These are phyloP conservation scores for Liriodendron chinense DNA, from an alignment of 164 flowering plant species.

Conservation along the genomic window DNA sequence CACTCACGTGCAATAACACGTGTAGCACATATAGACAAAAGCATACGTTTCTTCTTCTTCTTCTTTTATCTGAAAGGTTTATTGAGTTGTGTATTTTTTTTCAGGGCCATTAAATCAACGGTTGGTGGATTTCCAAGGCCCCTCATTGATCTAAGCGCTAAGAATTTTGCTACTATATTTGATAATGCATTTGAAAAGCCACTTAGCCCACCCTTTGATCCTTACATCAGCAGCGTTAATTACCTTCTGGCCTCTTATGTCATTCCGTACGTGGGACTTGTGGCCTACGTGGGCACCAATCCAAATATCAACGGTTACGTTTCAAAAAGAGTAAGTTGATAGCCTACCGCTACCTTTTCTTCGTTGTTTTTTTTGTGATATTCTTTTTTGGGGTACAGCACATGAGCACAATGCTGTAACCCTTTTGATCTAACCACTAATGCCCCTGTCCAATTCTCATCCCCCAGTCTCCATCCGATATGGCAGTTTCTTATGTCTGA, in stretches of 20 bases:
- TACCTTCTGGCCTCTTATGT: slow-evolving; percentile 51
- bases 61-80: background rate
- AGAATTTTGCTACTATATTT: slow-evolving; percentile 34
- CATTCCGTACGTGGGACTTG: slow-evolving; percentile 69
- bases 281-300: slow-evolving; percentile 62
- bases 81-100: background rate
- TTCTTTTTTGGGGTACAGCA: too few species aligned
- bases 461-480: background rate
- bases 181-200: slow-evolving; percentile 41
- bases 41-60: background rate
- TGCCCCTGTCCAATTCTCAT: too few species aligned
- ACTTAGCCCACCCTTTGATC: slow-evolving; percentile 63
- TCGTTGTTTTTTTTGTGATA: background rate
- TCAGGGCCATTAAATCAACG: slow-evolving; percentile 42
- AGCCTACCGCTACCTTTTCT: background rate
- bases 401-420: too few species aligned
- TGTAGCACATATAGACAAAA: background rate
- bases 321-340: slow-evolving; percentile 29
- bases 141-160: slow-evolving; percentile 38
- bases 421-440: too few species aligned
- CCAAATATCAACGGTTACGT: slow-evolving; percentile 31
- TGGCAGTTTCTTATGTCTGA: too few species aligned
- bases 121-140: slow-evolving; percentile 68
- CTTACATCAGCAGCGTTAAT: slow-evolving; percentile 47
- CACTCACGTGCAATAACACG: background rate